A percentile compares a stretch with the other conserved stretches of the same genome.
phyloP scores from a whole-genome alignment of 352 stramenopile species.

The Globisporangium cylindrosporum region DNA sequence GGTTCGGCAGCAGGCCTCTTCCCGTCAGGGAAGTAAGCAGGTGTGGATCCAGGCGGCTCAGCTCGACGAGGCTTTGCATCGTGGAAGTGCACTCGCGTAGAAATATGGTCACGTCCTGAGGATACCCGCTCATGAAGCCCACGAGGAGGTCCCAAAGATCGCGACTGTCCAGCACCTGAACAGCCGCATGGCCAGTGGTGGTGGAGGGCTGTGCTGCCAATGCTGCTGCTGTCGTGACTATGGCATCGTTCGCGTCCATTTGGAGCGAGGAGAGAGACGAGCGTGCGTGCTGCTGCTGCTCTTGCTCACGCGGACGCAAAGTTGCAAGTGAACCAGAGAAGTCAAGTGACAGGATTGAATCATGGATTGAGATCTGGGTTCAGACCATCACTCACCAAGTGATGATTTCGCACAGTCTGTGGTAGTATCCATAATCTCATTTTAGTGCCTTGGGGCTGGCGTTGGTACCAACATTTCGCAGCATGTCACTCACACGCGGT shows the following conservation, averaged over 20 bases:
- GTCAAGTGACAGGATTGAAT: no score
- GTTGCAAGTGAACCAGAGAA: not conserved
- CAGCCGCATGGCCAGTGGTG: not conserved
- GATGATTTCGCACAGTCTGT: not conserved
- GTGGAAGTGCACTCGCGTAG: not conserved
- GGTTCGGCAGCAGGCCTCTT: not conserved
- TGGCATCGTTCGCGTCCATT: not conserved
- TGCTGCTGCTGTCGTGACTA: not conserved
- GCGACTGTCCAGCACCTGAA: not conserved
- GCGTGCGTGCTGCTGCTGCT: not conserved
- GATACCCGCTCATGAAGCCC: not conserved
- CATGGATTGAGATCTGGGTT: not conserved
- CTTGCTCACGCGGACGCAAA: not conserved
- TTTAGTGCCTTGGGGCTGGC: not conserved
- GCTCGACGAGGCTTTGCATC: not conserved
- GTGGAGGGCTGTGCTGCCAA: not conserved
- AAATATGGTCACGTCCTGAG: not conserved
- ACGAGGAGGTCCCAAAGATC: not conserved
- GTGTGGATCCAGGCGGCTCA: not conserved
- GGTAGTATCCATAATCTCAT: not conserved
- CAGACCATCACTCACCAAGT: not conserved
- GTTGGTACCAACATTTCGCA: not conserved
- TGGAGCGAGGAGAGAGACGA: not conserved
- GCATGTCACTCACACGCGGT: not conserved
- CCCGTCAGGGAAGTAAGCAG: not conserved